Evolutionary conservation across 164 flowering plant species (phyloP).

Genomic region (Cinnamomum micranthum): DNA sequence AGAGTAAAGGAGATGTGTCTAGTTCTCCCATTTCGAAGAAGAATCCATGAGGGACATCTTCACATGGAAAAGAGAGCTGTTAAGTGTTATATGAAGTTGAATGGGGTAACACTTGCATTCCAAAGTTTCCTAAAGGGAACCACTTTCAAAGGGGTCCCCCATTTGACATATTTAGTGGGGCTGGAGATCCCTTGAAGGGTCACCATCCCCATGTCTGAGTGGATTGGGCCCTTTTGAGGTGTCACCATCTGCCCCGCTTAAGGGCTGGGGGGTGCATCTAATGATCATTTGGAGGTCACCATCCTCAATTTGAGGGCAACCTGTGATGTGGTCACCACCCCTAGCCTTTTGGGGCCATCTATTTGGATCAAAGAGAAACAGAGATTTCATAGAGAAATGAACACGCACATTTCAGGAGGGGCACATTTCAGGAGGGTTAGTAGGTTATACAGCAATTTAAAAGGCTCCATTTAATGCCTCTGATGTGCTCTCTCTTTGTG

Average conservation of each 20-base stretch:
- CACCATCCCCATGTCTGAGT: background rate
- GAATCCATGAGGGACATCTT: conserved; percentile 19
- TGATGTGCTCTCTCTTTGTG: too few relatives aligned
- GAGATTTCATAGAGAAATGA: too few relatives aligned
- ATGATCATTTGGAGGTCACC: conserved; percentile 42
- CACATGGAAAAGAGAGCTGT: conserved; percentile 70
- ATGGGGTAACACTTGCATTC: conserved; percentile 6
- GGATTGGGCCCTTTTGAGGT: background rate
- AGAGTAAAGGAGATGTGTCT: conserved; percentile 27
- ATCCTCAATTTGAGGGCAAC: conserved; percentile 14
- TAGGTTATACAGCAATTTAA: too few relatives aligned
- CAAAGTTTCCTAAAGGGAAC: conserved; percentile 10
- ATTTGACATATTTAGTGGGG: too few relatives aligned
- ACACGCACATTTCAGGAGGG: too few relatives aligned
- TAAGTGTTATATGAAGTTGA: conserved; percentile 32
- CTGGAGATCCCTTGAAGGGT: background rate
- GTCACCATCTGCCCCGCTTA: conserved; percentile 5
- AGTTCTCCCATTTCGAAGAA: conserved; percentile 39
- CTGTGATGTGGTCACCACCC: background rate
- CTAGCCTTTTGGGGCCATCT: background rate
- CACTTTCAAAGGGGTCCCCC: background rate
- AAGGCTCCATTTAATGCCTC: too few relatives aligned
- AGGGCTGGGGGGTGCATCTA: background rate
- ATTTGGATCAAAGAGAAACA: background rate
- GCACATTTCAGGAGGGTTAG: too few relatives aligned